Evolutionary conservation across 495 filamentous ascomycete genomes (phyloP), one percentile per base, ranked within the genome.

Genomic region (Melanomma pulvis-pyrius): DNA sequence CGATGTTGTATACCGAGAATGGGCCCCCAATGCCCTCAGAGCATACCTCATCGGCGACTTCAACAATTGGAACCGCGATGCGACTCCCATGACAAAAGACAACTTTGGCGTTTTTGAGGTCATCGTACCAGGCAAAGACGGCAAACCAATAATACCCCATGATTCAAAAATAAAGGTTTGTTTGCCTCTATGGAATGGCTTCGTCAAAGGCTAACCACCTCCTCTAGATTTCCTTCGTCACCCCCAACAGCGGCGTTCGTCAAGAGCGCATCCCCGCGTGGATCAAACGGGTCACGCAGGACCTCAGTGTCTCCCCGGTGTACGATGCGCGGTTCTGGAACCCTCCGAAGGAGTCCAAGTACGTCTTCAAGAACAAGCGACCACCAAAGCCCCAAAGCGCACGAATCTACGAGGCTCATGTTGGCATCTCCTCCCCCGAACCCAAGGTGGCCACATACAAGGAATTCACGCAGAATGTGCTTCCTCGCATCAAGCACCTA

Each of bases 281-380:
- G 94, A 98, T 97, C 81, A 97, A 88, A 75, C 91, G 94, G 64
- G 93, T 96, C 49, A 96, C 92, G 2, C 94, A 98, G 77, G 92
- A 98, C 67, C 83, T 98, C 30, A 82, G 77, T 11, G 86, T 97
- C 44, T 97, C 92, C 15, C 92, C 92, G 1, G 86, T 88, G 28
- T 98, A 98, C 75, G 96, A 98, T 73, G 92, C 91, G 13, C 84
- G 93, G 47, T 98, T 98, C 80, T 98, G 94, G 94, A 96, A 97
- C 75, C 96, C 94, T 24, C 91, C 92, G 13, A 77, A 84, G 49
- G 79, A 80, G 52, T 85, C 90, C 71, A 80, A 78, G 73, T 97
- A 97, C 76, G 79, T 79, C 17, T 96, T 97, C 85, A 90, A 93
- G 77, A 83, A 98, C 76, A 67, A 84, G 25, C 84, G 88, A 22